These are phyloP conservation scores for Fomitopsis schrenkii DNA, from an alignment of 1,284 basidiomycete genomes.

Conservation along the genomic window DNA sequence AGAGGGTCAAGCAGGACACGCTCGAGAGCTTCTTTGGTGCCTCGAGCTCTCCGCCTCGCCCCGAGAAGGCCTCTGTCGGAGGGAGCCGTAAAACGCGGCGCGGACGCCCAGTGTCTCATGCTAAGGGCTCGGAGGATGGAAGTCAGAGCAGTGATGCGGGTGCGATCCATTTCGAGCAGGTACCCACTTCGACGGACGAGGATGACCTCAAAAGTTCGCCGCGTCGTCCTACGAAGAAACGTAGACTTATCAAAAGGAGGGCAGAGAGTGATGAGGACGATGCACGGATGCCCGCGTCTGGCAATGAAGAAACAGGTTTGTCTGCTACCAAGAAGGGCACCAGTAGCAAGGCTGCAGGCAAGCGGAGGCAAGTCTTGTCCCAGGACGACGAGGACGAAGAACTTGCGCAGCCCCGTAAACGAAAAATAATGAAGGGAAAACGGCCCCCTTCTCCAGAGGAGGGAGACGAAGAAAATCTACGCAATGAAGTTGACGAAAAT, in stretches of 20 bases:
- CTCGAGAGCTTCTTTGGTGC: conserved; percentile 23
- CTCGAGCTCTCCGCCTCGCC: conserved; percentile 16
- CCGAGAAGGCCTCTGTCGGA: neutral
- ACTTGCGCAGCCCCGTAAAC: conserved; percentile 28
- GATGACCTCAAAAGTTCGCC: conserved; percentile 32
- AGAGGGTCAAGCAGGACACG: conserved; percentile 26
- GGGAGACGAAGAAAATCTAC: conserved; percentile 37
- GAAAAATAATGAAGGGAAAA: conserved; percentile 46
- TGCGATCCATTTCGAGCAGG: conserved; percentile 43
- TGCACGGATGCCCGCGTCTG: conserved; percentile 3
- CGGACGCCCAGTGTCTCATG: neutral
- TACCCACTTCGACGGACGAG: conserved; percentile 20
- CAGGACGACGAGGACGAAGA: conserved; percentile 20
- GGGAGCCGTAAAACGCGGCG: neutral
- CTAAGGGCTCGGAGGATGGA: conserved; percentile 9
- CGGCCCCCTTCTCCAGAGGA: conserved; percentile 42
- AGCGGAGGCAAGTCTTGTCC: conserved; percentile 11
- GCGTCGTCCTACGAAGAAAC: conserved; percentile 29
- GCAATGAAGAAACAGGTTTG: conserved; percentile 11
- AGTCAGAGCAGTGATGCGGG: conserved; percentile 41
- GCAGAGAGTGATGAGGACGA: conserved; percentile 14
- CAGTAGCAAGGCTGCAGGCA: conserved; percentile 15
- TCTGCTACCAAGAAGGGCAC: conserved; percentile 20
- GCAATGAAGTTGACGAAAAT: conserved; percentile 58
- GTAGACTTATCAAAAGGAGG: conserved; percentile 18